phyloP scores from a whole-genome alignment of 148 eudicot species.

The Camellia sinensis region DNA sequence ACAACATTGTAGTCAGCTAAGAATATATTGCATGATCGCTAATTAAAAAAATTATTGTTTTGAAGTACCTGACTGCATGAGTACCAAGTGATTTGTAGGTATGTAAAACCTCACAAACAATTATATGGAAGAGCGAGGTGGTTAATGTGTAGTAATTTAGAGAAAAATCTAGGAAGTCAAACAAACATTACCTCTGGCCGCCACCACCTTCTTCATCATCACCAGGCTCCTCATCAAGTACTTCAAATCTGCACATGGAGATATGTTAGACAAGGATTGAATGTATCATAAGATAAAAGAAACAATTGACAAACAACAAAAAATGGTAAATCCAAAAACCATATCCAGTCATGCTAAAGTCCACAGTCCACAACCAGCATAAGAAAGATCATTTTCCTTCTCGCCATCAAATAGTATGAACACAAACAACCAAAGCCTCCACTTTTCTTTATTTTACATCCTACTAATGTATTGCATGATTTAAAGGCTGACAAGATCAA shows the following conservation, averaged over 20 bases:
- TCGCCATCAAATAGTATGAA: not conserved
- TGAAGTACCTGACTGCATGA: not conserved
- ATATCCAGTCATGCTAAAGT: not conserved
- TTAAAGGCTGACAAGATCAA: not conserved
- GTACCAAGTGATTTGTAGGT: not conserved
- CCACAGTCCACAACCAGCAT: not conserved
- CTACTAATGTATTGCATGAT: not conserved
- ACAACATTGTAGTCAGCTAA: not conserved
- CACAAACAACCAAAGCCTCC: slow-evolving; percentile 9
- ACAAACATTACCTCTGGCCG: slow-evolving; percentile 67
- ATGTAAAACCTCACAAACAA: not conserved
- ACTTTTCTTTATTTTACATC: not conserved
- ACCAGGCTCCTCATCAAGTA: slow-evolving; percentile 93
- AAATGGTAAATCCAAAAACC: not conserved
- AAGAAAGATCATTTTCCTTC: not conserved
- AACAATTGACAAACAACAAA: too few species aligned
- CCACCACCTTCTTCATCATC: slow-evolving; percentile 89
- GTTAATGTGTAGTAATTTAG: too few species aligned
- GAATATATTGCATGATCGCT: not conserved
- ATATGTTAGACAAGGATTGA: not conserved
- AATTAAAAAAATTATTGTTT: not conserved
- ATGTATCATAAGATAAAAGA: not conserved
- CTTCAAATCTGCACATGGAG: slow-evolving; percentile 62
- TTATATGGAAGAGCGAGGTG: too few species aligned
- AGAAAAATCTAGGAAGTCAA: not conserved